phyloP scores from a whole-genome alignment of 176 grass and related monocot species.

The Rhynchospora pubera region DNA sequence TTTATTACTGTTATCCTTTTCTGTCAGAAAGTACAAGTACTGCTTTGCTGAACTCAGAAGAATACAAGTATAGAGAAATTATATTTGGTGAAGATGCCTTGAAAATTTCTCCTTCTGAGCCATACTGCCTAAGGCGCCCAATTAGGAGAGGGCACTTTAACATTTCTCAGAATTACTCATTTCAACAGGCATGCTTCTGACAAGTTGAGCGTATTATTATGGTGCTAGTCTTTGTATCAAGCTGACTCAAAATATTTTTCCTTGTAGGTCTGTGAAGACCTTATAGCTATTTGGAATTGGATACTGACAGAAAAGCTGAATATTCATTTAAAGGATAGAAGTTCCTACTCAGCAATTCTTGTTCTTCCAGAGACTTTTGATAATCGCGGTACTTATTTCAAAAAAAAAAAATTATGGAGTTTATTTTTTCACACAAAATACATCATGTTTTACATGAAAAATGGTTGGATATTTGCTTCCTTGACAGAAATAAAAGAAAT shows the following conservation, averaged over 20 bases:
- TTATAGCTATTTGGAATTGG: conserved; percentile 87
- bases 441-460: not conserved
- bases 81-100: conserved; percentile 92
- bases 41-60: conserved; percentile 32
- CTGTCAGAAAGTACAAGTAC: conserved; percentile 41
- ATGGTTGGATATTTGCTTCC: conserved; percentile 13
- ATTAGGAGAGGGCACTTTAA: conserved; percentile 97
- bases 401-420: not conserved
- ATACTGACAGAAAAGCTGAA: conserved; percentile 80
- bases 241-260: not conserved
- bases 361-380: conserved; percentile 93
- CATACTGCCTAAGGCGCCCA: conserved; percentile 62
- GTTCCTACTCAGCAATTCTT: conserved; percentile 71
- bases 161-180: conserved; percentile 74
- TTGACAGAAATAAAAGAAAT: conserved; percentile 90
- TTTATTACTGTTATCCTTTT: conserved; percentile 22
- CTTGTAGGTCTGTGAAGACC: conserved; percentile 77
- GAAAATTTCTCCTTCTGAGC: conserved; percentile 58
- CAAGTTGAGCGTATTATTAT: conserved; percentile 4
- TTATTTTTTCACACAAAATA: not conserved
- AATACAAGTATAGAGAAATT: conserved; percentile 56
- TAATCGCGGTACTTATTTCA: conserved; percentile 58
- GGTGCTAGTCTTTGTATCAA: not conserved
- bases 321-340: conserved; percentile 63
- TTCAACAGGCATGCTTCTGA: conserved; percentile 49